Conservation (phyloP, 106 monocot species). For the Allium sativum region DNA sequence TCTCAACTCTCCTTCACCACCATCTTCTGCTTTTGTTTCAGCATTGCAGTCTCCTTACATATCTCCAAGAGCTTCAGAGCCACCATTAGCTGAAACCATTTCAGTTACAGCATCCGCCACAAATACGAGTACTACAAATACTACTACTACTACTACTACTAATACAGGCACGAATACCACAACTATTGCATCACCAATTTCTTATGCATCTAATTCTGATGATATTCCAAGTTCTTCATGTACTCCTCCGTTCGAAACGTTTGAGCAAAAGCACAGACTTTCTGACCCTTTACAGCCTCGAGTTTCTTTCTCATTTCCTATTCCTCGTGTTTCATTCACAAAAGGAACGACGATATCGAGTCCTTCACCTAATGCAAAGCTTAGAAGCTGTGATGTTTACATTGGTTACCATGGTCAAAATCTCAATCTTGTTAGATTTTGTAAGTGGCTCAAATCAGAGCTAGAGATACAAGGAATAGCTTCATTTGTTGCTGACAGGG, state of each 20-base stretch:
- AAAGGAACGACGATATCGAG: conserved; percentile 28
- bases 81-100: conserved; percentile 22
- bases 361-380: conserved; percentile 68
- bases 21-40: conserved; percentile 65
- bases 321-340: conserved; percentile 66
- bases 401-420: conserved; percentile 84
- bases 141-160: conserved; percentile 19
- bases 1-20: conserved; percentile 62
- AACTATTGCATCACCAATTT: conserved; percentile 44
- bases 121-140: not conserved
- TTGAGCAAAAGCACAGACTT: conserved; percentile 42
- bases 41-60: conserved; percentile 72
- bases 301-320: conserved; percentile 83
- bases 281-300: conserved; percentile 27
- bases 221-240: conserved; percentile 73
- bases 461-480: conserved; percentile 89
- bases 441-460: conserved; percentile 88
- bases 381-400: conserved; percentile 85
- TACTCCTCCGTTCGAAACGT: conserved; percentile 56
- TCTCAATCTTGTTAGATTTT: conserved; percentile 54
- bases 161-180: conserved; percentile 19
- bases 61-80: conserved; percentile 42
- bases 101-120: conserved; percentile 9
- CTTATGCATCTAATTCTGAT: conserved; percentile 52
- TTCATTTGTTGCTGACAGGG: conserved; percentile 71